A percentile compares a stretch with the other conserved stretches of the same genome.
These are phyloP conservation scores for Suillus subluteus DNA, from an alignment of 768 basidiomycete species.

Conservation along the genomic window DNA sequence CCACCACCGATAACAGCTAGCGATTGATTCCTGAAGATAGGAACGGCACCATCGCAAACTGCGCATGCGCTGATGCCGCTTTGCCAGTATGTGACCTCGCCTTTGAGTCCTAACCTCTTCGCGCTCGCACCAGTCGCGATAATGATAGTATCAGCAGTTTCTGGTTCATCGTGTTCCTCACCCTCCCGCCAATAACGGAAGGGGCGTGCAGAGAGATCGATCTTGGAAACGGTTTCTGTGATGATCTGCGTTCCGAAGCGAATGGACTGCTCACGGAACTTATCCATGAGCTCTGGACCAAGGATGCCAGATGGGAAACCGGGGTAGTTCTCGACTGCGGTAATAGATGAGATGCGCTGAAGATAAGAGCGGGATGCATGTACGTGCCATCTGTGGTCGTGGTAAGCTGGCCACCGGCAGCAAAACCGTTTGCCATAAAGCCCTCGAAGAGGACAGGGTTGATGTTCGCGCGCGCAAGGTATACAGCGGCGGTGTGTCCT, in stretches of 20 bases:
- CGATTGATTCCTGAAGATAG: conserved; percentile 97
- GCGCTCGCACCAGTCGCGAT: conserved; percentile 98
- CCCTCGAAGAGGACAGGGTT: conserved; percentile 96
- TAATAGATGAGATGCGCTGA: conserved; percentile 6
- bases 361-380: neutral
- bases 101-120: conserved; percentile 86
- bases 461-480: conserved; percentile 96
- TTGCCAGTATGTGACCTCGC: conserved; percentile 97
- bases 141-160: conserved; percentile 93
- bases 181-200: conserved; percentile 98
- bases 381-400: conserved; percentile 90
- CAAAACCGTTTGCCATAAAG: conserved; percentile 98
- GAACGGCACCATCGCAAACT: conserved; percentile 98
- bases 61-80: conserved; percentile 98
- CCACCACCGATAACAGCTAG: conserved; percentile 98
- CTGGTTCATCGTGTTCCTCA: conserved; percentile 79
- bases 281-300: conserved; percentile 98
- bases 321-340: conserved; percentile 90
- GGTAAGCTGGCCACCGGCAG: conserved; percentile 96
- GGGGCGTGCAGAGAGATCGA: conserved; percentile 92
- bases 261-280: conserved; percentile 94
- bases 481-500: conserved; percentile 95
- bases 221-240: conserved; percentile 95
- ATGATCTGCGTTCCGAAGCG: conserved; percentile 94
- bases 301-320: conserved; percentile 95